A percentile compares a stretch with the other conserved stretches of the same genome.
Evolutionary conservation across 2,329 filamentous ascomycete species (phyloP).

Genomic region (Pseudogymnoascus sp.): DNA sequence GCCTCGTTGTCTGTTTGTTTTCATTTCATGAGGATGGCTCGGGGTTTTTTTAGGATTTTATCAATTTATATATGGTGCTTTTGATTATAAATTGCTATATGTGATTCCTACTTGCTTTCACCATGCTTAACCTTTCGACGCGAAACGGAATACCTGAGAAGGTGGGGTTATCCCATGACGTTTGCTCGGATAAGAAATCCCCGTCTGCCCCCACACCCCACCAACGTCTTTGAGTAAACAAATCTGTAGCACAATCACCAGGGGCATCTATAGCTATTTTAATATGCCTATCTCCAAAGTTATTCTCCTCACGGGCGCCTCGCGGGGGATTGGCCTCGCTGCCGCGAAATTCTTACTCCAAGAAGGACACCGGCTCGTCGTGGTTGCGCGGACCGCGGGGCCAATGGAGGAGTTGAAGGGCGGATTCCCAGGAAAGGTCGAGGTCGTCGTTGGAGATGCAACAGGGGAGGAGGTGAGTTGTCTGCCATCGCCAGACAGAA

Average conservation of each 20-base stretch:
- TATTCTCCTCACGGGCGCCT: constrained; percentile 60
- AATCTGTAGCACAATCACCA: neutral
- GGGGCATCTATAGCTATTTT: neutral
- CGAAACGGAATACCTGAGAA: neutral
- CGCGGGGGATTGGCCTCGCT: constrained; percentile 53
- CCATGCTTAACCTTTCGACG: neutral
- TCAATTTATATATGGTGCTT: neutral
- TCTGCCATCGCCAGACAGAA: neutral
- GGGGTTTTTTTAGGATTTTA: neutral
- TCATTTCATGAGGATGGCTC: neutral
- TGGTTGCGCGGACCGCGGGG: constrained; percentile 46
- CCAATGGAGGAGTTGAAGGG: constrained; percentile 42
- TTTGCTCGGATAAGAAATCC: neutral
- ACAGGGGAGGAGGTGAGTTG: neutral
- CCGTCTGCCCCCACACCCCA: neutral
- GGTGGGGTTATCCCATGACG: neutral
- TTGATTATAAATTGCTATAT: neutral
- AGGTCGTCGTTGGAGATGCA: constrained; percentile 44
- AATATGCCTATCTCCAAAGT: constrained; percentile 47
- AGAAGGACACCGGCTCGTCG: constrained; percentile 46
- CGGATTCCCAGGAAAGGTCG: constrained; percentile 44
- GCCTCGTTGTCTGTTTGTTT: neutral
- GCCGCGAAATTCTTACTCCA: constrained; percentile 43
- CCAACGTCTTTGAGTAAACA: constrained; percentile 1
- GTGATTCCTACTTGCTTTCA: neutral